Evolutionary conservation across 2,329 filamentous ascomycete genomes (phyloP).

Genomic region (Penicillium sp.): DNA sequence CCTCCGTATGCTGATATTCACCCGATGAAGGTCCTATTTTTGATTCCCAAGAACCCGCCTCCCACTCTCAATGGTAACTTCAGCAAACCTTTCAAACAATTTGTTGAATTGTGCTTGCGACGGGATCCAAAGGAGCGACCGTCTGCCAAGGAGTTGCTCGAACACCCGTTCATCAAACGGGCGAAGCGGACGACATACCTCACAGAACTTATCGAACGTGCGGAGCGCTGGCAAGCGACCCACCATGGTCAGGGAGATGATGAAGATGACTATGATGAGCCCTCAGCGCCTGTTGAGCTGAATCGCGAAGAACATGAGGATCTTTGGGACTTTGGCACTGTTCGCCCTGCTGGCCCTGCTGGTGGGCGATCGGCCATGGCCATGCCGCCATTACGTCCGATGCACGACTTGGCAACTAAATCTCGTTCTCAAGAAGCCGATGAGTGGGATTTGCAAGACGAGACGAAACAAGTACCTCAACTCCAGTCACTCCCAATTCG

Average conservation of each 20-base stretch:
- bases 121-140: conserved; percentile 88
- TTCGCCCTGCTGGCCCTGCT: conserved; percentile 76
- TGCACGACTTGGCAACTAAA: conserved; percentile 83
- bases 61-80: conserved; percentile 80
- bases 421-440: conserved; percentile 57
- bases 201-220: conserved; percentile 90
- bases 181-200: conserved; percentile 97
- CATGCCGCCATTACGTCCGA: conserved; percentile 62
- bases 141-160: conserved; percentile 80
- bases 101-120: conserved; percentile 78
- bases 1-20: conserved; percentile 96
- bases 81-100: conserved; percentile 80
- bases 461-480: conserved; percentile 29
- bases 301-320: conserved; percentile 66
- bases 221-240: conserved; percentile 79
- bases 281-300: conserved; percentile 34
- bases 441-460: conserved; percentile 34
- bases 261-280: conserved; percentile 62
- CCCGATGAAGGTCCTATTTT: conserved; percentile 95
- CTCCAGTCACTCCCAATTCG: conserved; percentile 52
- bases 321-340: conserved; percentile 97
- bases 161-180: conserved; percentile 84
- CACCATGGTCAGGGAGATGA: conserved; percentile 67
- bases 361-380: conserved; percentile 51
- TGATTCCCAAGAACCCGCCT: conserved; percentile 92